Evolutionary conservation across 2,329 filamentous ascomycete genomes (phyloP).

Genomic region (Pseudocercospora macadamiae): DNA sequence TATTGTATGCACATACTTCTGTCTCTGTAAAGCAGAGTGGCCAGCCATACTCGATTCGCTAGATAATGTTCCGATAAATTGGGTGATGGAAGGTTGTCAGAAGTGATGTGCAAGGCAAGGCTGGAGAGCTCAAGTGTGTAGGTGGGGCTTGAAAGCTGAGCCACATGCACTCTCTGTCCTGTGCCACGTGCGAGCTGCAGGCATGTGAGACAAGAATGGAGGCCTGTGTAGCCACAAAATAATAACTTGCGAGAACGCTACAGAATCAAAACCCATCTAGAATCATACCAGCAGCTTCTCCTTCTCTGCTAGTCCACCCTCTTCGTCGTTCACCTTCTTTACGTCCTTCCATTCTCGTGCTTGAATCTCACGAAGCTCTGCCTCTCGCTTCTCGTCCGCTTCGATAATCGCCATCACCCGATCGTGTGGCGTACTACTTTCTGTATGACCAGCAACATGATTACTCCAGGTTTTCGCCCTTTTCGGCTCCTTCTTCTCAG

Average conservation of each 20-base stretch:
- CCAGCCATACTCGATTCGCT: neutral
- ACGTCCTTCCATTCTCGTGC: slow-evolving; percentile 27
- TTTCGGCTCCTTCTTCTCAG: slow-evolving; percentile 29
- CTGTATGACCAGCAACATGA: slow-evolving; percentile 31
- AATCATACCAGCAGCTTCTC: slow-evolving; percentile 1
- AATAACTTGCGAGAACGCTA: neutral
- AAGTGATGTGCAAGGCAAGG: neutral
- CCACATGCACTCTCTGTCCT: too few species aligned
- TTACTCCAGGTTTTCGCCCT: slow-evolving; percentile 33
- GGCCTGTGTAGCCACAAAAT: neutral
- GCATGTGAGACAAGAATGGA: slow-evolving; percentile 2
- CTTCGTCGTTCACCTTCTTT: slow-evolving; percentile 22
- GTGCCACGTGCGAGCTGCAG: neutral
- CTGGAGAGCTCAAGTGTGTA: neutral
- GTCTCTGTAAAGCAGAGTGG: neutral
- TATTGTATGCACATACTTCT: neutral
- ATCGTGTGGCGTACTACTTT: slow-evolving; percentile 34
- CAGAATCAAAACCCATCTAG: neutral
- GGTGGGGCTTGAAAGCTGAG: neutral
- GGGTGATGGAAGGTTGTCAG: neutral
- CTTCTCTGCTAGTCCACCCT: slow-evolving; percentile 1
- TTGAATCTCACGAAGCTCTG: slow-evolving; percentile 31
- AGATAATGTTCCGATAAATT: neutral
- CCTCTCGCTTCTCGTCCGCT: slow-evolving; percentile 36
- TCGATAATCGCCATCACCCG: slow-evolving; percentile 39